A percentile compares a stretch with the other conserved stretches of the same genome.
phyloP scores from a whole-genome alignment of 163 green algal genomes.

The Scenedesmus sp. region DNA sequence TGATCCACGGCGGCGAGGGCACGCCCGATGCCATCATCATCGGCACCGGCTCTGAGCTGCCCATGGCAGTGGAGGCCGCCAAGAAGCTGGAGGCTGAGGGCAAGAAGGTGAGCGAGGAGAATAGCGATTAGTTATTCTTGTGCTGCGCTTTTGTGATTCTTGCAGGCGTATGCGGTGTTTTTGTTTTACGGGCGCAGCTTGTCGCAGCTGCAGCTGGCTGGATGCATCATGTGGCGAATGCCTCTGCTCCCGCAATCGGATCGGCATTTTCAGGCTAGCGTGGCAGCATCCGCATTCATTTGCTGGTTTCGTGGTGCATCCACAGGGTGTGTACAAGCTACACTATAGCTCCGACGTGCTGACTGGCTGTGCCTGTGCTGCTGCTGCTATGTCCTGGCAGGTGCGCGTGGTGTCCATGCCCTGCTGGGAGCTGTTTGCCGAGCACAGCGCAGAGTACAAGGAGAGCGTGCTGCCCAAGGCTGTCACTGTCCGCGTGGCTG shows the following conservation, averaged over 20 bases:
- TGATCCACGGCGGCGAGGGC: constrained; percentile 75
- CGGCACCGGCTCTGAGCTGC: constrained; percentile 94
- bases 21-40: constrained; percentile 94
- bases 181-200: no score
- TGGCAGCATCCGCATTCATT: neutral
- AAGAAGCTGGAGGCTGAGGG: constrained; percentile 87
- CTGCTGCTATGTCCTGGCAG: neutral
- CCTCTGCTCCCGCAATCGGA: no score
- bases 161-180: neutral
- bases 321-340: neutral
- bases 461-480: constrained; percentile 83
- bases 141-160: neutral
- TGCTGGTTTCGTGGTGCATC: neutral
- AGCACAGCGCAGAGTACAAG: constrained; percentile 92
- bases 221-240: no score
- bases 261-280: no score
- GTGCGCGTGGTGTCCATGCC: constrained; percentile 95
- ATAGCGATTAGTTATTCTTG: neutral
- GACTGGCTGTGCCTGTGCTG: neutral
- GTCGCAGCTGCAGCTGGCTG: no score
- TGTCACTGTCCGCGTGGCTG: constrained; percentile 88
- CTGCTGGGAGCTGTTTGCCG: constrained; percentile 97
- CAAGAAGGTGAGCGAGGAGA: constrained; percentile 72
- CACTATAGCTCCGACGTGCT: neutral
- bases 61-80: constrained; percentile 88